These are phyloP conservation scores for Balakata baccata DNA, from an alignment of 345 rosid genomes.

Conservation along the genomic window DNA sequence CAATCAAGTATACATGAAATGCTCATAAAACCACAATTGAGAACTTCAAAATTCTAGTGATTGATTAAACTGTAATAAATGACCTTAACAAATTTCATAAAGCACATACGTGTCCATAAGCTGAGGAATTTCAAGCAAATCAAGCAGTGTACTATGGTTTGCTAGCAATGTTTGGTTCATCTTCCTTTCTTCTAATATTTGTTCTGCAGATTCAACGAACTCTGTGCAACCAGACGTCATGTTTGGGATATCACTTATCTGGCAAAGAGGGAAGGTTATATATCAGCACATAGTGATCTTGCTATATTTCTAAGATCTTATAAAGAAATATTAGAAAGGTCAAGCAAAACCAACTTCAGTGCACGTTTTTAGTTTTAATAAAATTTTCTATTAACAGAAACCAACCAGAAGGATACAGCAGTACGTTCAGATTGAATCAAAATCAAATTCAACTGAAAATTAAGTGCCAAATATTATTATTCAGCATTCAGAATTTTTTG, in stretches of 20 bases:
- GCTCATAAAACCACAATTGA: not conserved
- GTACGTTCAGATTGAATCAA: not conserved
- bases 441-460: not conserved
- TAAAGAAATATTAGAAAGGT: not conserved
- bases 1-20: not conserved
- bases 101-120: conserved; percentile 96
- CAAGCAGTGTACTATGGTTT: conserved; percentile 88
- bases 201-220: conserved; percentile 78
- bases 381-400: not conserved
- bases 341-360: not conserved
- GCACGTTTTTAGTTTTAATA: not conserved
- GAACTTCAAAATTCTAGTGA: not conserved
- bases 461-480: too few species aligned
- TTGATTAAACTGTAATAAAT: conserved; percentile 8
- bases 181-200: conserved; percentile 89
- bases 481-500: too few species aligned
- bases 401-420: not conserved
- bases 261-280: conserved; percentile 27
- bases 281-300: not conserved
- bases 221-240: conserved; percentile 89
- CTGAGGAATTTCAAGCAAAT: conserved; percentile 99
- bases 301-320: not conserved
- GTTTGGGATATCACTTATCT: conserved; percentile 72
- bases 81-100: conserved; percentile 6
- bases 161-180: conserved; percentile 84